Evolutionary conservation across 345 rosid genomes (phyloP), one percentile per base, ranked within the genome.

Genomic region (Stellera chamaejasme): DNA sequence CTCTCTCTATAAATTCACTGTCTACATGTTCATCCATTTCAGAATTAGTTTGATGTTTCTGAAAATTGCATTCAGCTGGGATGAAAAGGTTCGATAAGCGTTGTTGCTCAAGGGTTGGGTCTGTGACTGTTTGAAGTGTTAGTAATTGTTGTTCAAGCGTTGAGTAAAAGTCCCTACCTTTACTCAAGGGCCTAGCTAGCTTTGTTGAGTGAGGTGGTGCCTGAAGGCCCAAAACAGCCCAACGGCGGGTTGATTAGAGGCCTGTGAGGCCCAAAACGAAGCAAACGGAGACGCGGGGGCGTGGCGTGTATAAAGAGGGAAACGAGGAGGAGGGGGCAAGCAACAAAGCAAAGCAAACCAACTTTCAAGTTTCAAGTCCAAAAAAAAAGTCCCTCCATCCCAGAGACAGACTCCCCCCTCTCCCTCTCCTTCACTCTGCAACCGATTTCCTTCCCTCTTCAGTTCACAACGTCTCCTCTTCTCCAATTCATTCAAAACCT

Each of bases 201-300:
- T n/a, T n/a, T n/a, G n/a, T n/a, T n/a, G n/a, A n/a, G n/a, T n/a
- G n/a, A n/a, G n/a, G 23, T 19, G 23, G 23, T 19, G 71, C 1
- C 10, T 77, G 59, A 59, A 28, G n/a, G 41, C 54, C 28, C 36
- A 50, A 46, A 46, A 15, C 8, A 8, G 39, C 39, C 39, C 43
- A 52, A 27, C 41, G n/a, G 6, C 41, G n/a, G 6, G 12, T 1
- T 11, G 3, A 32, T 9, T 10, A 23, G 4, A 9, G 10, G 3
- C 10, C 16, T 36, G 10, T 54, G 32, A 54, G 11, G 43, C 36
- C 55, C 23, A 25, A 53, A 53, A 3, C 16, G 13, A 25, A 48
- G 23, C 50, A 16, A 8, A 13, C 39, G 9, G 39, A 32, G 5
- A 5, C 3, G 39, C 9, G 39, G 5, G 7, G 7, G 39, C 4